Conservation (phyloP, 2,329 filamentous ascomycete genomes). For the Colletotrichum tropicicola region DNA sequence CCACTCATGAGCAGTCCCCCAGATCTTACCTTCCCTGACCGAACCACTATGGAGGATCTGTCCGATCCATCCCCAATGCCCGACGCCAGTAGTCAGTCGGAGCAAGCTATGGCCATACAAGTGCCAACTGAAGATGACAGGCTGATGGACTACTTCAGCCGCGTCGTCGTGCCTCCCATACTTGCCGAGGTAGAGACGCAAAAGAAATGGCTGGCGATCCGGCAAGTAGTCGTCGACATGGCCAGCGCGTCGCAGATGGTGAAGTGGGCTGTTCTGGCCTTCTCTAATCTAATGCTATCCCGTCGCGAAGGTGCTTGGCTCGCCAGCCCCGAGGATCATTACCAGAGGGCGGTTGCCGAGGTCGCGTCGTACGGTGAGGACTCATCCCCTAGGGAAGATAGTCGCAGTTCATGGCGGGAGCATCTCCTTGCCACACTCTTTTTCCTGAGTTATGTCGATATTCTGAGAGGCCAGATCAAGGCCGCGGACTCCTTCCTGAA, state of each 20-base stretch:
- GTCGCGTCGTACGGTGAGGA: slow-evolving; percentile 33
- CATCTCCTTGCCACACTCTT: slow-evolving; percentile 60
- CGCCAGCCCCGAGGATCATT: slow-evolving; percentile 46
- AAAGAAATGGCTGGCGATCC: slow-evolving; percentile 59
- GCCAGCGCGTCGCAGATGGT: slow-evolving; percentile 56
- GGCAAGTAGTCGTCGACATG: slow-evolving; percentile 57
- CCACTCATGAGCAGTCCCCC: slow-evolving; percentile 10
- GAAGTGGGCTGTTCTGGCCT: slow-evolving; percentile 57
- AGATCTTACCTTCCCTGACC: slow-evolving; percentile 2
- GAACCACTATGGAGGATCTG: slow-evolving; percentile 1
- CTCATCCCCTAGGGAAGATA: slow-evolving; percentile 18
- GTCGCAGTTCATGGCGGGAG: slow-evolving; percentile 44
- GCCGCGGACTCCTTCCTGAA: slow-evolving; percentile 60
- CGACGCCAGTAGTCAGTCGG: slow-evolving; percentile 8
- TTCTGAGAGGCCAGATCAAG: slow-evolving; percentile 51
- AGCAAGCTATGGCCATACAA: background rate
- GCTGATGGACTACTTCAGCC: slow-evolving; percentile 58
- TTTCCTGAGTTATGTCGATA: slow-evolving; percentile 63
- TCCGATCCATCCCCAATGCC: slow-evolving; percentile 2
- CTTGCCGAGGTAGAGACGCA: slow-evolving; percentile 62
- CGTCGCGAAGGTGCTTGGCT: slow-evolving; percentile 41
- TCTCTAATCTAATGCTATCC: slow-evolving; percentile 55
- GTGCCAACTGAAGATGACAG: slow-evolving; percentile 8
- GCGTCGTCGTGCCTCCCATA: slow-evolving; percentile 60
- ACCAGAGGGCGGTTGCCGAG: slow-evolving; percentile 46